Base-by-base conservation (phyloP, 768 basidiomycete species). In the Boletus huronensis region DNA sequence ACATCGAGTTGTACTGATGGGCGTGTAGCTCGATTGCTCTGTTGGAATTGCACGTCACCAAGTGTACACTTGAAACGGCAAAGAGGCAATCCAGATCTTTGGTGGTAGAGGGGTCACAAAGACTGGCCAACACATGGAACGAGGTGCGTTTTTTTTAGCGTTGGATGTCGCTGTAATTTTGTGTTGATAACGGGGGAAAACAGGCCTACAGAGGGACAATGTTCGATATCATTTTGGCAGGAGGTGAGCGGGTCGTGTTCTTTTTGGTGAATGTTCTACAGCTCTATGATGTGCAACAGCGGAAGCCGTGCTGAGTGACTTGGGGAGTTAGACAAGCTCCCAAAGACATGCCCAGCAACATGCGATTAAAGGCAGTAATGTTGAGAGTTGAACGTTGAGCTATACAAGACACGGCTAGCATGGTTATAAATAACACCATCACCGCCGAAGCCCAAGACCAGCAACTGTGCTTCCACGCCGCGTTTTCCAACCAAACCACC, bases 71-170 rank as follows among this genome's bases (percentile, higher is more conserved):
- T 35, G 34, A 35, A 35, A 35, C 16, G 16, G 34, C 35, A 16
- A 19, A 5, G 36, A 38, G n/a, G 36, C 38, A n/a, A 9, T 39
- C 38, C n/a, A 39, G 38, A 39, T 19, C n/a, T 4, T 40, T 21
- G 91, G 91, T 63, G 93, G 92, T 17, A 83, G 93, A 50, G 92
- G 89, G 25, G 82, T 95, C 47, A 94, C 93, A 3, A 81, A 82
- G 67, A 83, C 83, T 2, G 90, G 90, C 36, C 76, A 75, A 51
- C 79, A 78, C 62, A 81, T 90, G 46, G 90, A 93, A 70, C 87
- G n/a, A 89, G 64, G 82, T 84, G 57, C 57, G 79, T 78, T n/a
- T 48, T 25, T 25, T 29, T 35, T 29, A 39, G 17, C 69, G 68
- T 55, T 76, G 54, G 13, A 6, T 17, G 40, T 19, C 2, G 25